phyloP scores from a whole-genome alignment of 192 early-diverging fungal species.

The Tieghemiomyces parasiticus region DNA sequence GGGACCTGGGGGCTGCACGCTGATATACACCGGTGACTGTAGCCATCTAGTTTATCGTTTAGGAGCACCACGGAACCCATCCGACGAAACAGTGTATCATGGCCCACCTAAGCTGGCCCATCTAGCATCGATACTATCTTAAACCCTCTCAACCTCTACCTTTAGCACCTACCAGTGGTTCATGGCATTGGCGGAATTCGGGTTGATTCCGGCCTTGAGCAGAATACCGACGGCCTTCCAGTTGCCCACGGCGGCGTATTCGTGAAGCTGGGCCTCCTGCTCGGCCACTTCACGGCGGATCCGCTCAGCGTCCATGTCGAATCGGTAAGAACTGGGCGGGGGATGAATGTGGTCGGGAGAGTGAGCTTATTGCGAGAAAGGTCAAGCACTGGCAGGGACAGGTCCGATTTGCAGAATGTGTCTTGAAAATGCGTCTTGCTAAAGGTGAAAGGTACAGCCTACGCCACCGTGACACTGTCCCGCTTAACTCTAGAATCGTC shows the following conservation, averaged over 20 bases:
- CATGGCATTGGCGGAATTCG: background rate
- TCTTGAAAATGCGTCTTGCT: background rate
- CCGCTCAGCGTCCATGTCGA: background rate
- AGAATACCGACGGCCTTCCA: background rate
- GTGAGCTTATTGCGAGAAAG: background rate
- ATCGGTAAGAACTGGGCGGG: background rate
- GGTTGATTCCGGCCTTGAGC: background rate
- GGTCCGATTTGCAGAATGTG: background rate
- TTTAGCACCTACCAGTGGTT: background rate
- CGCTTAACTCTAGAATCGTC: background rate
- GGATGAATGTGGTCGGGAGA: background rate
- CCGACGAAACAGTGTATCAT: too few species aligned
- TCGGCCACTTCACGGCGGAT: background rate
- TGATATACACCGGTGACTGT: too few species aligned
- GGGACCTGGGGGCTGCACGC: too few species aligned
- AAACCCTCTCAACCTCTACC: background rate
- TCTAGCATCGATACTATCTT: background rate
- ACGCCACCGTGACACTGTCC: background rate
- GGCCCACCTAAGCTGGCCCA: too few species aligned
- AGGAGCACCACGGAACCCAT: too few species aligned
- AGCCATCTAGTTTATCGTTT: too few species aligned
- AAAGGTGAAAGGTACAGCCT: background rate
- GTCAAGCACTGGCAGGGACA: background rate
- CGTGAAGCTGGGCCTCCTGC: background rate
- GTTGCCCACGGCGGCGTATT: background rate